These are phyloP conservation scores for Populus hybrid DNA, from an alignment of 441 rosid species.

Conservation along the genomic window DNA sequence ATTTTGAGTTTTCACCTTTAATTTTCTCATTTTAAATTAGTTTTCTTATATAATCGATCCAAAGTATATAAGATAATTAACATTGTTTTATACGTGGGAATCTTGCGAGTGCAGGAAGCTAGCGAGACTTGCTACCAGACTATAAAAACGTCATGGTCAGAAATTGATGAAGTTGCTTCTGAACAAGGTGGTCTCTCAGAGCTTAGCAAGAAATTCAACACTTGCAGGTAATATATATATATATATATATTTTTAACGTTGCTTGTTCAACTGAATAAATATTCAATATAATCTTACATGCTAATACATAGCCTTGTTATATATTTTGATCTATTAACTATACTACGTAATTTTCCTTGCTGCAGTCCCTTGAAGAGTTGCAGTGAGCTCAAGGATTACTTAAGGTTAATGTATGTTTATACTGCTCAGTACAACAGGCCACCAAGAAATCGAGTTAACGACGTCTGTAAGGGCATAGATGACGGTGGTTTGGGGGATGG, in stretches of 20 bases:
- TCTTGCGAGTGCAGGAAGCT: conserved; percentile 31
- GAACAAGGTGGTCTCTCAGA: conserved; percentile 36
- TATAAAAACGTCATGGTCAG: conserved; percentile 47
- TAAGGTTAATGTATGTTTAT: conserved; percentile 23
- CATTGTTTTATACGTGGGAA: too few relatives aligned
- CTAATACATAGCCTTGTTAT: too few relatives aligned
- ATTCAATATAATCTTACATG: too few relatives aligned
- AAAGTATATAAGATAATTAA: neutral
- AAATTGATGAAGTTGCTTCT: conserved; percentile 49
- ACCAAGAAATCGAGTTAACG: conserved; percentile 33
- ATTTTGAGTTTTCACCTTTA: neutral
- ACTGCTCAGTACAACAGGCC: conserved; percentile 66
- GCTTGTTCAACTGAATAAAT: too few relatives aligned
- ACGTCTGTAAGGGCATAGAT: conserved; percentile 29
- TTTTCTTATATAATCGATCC: neutral
- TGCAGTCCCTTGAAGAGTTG: conserved; percentile 36
- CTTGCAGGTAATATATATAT: conserved; percentile 31
- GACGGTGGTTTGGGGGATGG: conserved; percentile 21
- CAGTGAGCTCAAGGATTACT: conserved; percentile 38
- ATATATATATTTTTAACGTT: neutral
- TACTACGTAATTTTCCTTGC: too few relatives aligned
- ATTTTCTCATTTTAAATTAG: too few relatives aligned
- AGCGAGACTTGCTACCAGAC: conserved; percentile 52
- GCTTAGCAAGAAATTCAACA: neutral
- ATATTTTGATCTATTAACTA: too few relatives aligned